Evolutionary conservation across 2,329 filamentous ascomycete genomes (phyloP), one percentile per base, ranked within the genome.

Genomic region (Hirsutella rhossiliensis): DNA sequence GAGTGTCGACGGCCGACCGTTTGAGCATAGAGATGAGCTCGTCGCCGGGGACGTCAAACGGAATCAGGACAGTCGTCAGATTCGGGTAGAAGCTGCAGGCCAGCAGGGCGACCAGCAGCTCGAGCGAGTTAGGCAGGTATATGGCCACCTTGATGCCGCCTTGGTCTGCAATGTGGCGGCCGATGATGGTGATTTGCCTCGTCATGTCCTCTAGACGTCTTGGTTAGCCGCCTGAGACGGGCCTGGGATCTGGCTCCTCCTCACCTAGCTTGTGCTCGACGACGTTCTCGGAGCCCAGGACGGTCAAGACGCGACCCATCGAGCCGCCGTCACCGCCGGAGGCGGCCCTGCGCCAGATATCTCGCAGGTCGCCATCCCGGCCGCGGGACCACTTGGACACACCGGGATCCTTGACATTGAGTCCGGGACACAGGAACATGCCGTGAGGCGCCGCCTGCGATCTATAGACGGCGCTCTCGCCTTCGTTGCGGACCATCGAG

Each of bases 111-210:
- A 78, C 75, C 41, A 98, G 69, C 48, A 94, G 79, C 64, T 98
- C 92, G 55, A 94, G 73, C 40, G 88, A 95, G 70, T 98, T 96
- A 38, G 89, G 87, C 45, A 97, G 73, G 62, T 94, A 95, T 50
- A 97, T 76, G 49, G 88, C 92, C 29, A 97, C 85, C 41, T 80
- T 82, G 59, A 80, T 83, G 32, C 78, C 79, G 45, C 80, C 78
- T 50, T 84, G 76, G 54, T 84, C 76, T 45, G 85, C 70, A 52
- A 87, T 74, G 55, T 89, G 78, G 55, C 78, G 76, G 49, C 92
- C 92, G 55, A 97, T 79, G 27, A 92, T 74, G 62, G 86, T 89
- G 62, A 97, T 95, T 60, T 94, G 84, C 51, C 82, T 80, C 8
- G 84, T 90, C 41, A 96, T 65, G 49, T 87, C 80, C 45, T 81